A percentile compares a stretch with the other conserved stretches of the same genome.
These are phyloP conservation scores for Megacollybia platyphylla DNA, from an alignment of 1,284 basidiomycete species.

Conservation along the genomic window DNA sequence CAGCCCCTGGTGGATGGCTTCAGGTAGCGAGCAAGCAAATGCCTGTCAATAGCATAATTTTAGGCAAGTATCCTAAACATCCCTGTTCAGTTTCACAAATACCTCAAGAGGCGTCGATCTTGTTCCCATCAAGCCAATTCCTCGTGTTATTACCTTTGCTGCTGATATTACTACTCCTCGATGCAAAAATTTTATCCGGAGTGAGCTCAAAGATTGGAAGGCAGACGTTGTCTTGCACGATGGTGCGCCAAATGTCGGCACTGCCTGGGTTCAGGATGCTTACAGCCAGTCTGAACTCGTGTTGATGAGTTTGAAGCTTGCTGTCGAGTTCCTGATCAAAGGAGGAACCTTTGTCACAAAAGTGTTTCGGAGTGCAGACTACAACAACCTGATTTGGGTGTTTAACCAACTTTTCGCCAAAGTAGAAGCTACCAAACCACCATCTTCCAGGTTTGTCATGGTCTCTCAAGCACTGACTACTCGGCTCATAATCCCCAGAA, in stretches of 20 bases:
- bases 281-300: slow-evolving; percentile 97
- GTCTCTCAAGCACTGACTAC: slow-evolving; percentile 1
- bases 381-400: slow-evolving; percentile 98
- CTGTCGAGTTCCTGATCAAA: slow-evolving; percentile 89
- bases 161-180: slow-evolving; percentile 92
- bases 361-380: slow-evolving; percentile 97
- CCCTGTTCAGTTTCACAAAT: slow-evolving; percentile 6
- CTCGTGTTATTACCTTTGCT: slow-evolving; percentile 85
- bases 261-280: slow-evolving; percentile 98
- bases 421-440: slow-evolving; percentile 98
- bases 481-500: slow-evolving; percentile 35
- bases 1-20: slow-evolving; percentile 98
- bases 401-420: slow-evolving; percentile 94
- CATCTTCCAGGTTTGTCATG: slow-evolving; percentile 73
- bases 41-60: slow-evolving; percentile 90
- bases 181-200: slow-evolving; percentile 81
- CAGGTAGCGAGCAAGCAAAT: slow-evolving; percentile 99
- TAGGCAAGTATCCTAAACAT: slow-evolving; percentile 47
- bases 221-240: slow-evolving; percentile 99
- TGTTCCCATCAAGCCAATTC: slow-evolving; percentile 93
- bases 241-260: slow-evolving; percentile 98
- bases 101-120: slow-evolving; percentile 74
- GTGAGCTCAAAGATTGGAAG: slow-evolving; percentile 97
- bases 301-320: slow-evolving; percentile 90
- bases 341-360: slow-evolving; percentile 98